Conservation (phyloP, 139 green algal genomes). For the Trebouxia sp. region DNA sequence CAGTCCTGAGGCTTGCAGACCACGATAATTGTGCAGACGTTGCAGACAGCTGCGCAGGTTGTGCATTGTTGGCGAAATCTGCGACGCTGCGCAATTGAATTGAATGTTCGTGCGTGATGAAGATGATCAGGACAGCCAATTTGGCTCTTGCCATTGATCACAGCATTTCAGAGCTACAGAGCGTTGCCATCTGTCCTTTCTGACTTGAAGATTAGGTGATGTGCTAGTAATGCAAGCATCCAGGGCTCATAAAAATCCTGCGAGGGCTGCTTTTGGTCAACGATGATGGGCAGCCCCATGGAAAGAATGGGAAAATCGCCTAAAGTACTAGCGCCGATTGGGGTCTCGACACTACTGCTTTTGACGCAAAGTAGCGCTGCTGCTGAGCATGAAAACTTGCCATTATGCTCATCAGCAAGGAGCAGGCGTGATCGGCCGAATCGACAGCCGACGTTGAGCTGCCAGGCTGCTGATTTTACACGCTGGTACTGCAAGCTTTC, state of each 20-base stretch:
- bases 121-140: too few species aligned
- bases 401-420: not conserved
- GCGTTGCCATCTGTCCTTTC: too few species aligned
- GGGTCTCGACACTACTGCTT: not conserved
- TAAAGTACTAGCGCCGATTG: not conserved
- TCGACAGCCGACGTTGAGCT: not conserved
- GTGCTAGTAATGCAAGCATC: not conserved
- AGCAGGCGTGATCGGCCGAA: not conserved
- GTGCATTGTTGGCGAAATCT: too few species aligned
- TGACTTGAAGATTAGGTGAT: not conserved
- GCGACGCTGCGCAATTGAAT: too few species aligned
- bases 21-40: too few species aligned
- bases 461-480: not conserved
- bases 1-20: too few species aligned
- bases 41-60: too few species aligned
- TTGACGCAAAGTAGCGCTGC: constrained; percentile 22
- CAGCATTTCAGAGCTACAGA: too few species aligned
- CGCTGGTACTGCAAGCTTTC: not conserved
- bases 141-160: too few species aligned
- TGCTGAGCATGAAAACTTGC: constrained; percentile 1
- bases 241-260: not conserved
- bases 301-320: not conserved
- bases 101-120: too few species aligned
- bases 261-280: not conserved
- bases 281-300: not conserved